Percentiles rank a stretch among this genome's conserved stretches.
phyloP scores from a whole-genome alignment of 2,329 filamentous ascomycete genomes.

The Epicoccum sorghinum region DNA sequence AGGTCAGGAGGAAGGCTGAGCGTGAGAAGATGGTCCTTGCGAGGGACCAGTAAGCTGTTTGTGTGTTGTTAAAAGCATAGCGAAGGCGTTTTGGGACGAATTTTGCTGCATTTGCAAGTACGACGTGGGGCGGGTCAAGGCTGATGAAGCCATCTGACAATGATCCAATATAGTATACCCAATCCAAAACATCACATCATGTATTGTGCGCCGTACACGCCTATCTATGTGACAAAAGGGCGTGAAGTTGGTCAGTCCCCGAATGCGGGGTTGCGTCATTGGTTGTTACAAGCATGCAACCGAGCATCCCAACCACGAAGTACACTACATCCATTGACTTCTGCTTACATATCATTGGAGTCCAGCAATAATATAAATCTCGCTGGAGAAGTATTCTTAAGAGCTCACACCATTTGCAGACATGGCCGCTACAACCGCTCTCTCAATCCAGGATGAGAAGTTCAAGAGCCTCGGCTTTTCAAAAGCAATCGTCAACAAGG shows the following conservation, averaged over 20 bases:
- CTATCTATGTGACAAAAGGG: not conserved
- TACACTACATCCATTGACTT: too few relatives aligned
- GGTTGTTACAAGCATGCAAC: slow-evolving; percentile 4
- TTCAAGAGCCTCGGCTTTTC: slow-evolving; percentile 34
- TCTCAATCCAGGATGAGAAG: slow-evolving; percentile 38
- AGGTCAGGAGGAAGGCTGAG: slow-evolving; percentile 74
- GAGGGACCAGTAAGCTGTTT: slow-evolving; percentile 59
- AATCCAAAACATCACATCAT: not conserved
- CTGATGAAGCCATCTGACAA: not conserved
- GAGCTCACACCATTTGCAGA: not conserved
- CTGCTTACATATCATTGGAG: not conserved
- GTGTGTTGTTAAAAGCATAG: slow-evolving; percentile 35
- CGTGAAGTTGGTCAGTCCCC: not conserved
- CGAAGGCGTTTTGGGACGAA: slow-evolving; percentile 36
- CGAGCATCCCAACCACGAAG: not conserved
- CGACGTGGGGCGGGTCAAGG: not conserved
- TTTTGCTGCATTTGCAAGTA: slow-evolving; percentile 9
- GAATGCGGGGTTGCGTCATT: slow-evolving; percentile 9
- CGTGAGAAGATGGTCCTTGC: slow-evolving; percentile 92
- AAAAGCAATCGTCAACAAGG: slow-evolving; percentile 34
- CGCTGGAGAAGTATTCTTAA: not conserved
- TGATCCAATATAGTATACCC: slow-evolving; percentile 7
- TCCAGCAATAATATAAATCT: not conserved
- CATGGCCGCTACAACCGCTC: slow-evolving; percentile 29
- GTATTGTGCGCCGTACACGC: not conserved